A percentile compares a stretch with the other conserved stretches of the same genome.
Conservation (phyloP, 2,329 filamentous ascomycete genomes). For the Colletotrichum incanum region DNA sequence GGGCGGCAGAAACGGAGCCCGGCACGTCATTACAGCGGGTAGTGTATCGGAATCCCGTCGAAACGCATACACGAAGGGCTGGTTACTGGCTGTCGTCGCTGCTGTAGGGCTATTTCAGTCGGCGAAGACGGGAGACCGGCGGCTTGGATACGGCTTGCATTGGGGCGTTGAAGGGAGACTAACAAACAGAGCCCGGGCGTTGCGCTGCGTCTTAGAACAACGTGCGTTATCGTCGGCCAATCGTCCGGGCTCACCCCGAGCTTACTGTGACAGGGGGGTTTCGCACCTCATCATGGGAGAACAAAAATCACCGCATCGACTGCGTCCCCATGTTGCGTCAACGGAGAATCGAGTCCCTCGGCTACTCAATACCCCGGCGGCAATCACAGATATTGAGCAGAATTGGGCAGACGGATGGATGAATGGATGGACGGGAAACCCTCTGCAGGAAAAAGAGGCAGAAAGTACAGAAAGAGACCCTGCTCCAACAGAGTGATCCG, state of each 20-base stretch:
- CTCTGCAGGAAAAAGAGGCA: not conserved
- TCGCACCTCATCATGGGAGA: not conserved
- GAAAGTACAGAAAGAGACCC: conserved; percentile 6
- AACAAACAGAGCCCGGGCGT: conserved; percentile 12
- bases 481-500: conserved; percentile 10
- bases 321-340: not conserved
- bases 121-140: conserved; percentile 6
- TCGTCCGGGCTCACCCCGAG: conserved; percentile 30
- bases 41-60: conserved; percentile 36
- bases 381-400: not conserved
- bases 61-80: conserved; percentile 35
- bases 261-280: conserved; percentile 25
- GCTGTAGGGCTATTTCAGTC: conserved; percentile 22
- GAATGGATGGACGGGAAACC: not conserved
- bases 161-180: not conserved
- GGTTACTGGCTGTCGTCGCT: conserved; percentile 25
- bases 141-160: conserved; percentile 8
- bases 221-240: conserved; percentile 37
- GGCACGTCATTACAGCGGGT: conserved; percentile 34
- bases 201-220: conserved; percentile 25
- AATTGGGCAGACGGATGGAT: not conserved
- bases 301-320: not conserved
- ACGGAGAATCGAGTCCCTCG: not conserved
- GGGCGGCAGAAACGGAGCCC: not conserved
- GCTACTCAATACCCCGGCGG: not conserved